A percentile compares a stretch with the other conserved stretches of the same genome.
Evolutionary conservation across 1,284 basidiomycete genomes (phyloP).

Genomic region (Ceratobasidium sp.): DNA sequence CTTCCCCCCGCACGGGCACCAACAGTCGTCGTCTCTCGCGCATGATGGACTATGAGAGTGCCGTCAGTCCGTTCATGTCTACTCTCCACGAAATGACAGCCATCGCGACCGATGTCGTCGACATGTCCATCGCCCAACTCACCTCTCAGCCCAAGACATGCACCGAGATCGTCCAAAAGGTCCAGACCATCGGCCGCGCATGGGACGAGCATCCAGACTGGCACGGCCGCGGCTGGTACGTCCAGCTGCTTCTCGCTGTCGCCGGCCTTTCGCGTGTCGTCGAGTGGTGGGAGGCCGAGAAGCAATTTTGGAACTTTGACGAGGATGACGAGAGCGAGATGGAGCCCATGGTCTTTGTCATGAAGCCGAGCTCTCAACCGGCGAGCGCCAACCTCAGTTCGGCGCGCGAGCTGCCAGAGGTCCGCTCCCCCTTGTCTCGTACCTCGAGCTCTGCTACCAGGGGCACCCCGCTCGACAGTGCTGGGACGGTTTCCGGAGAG

Average conservation of each 20-base stretch:
- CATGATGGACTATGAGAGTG: slow-evolving; percentile 54
- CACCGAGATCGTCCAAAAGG: slow-evolving; percentile 83
- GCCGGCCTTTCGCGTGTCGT: slow-evolving; percentile 94
- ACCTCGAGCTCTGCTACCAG: slow-evolving; percentile 12
- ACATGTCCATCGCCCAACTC: slow-evolving; percentile 85
- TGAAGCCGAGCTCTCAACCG: slow-evolving; percentile 69
- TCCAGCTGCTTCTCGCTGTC: slow-evolving; percentile 93
- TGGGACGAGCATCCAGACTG: slow-evolving; percentile 99
- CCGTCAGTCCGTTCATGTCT: slow-evolving; percentile 80
- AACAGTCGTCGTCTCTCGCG: slow-evolving; percentile 63
- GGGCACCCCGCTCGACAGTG: slow-evolving; percentile 20
- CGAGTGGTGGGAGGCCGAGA: slow-evolving; percentile 99
- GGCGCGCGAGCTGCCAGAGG: slow-evolving; percentile 29
- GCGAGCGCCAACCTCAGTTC: slow-evolving; percentile 34
- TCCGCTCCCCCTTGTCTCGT: slow-evolving; percentile 24
- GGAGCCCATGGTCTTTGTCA: slow-evolving; percentile 86
- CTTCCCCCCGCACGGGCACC: slow-evolving; percentile 43
- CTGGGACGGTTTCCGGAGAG: slow-evolving; percentile 13
- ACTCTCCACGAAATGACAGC: slow-evolving; percentile 91
- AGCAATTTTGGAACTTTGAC: slow-evolving; percentile 99
- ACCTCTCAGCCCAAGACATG: slow-evolving; percentile 84
- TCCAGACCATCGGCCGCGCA: slow-evolving; percentile 87
- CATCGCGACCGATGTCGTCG: slow-evolving; percentile 92
- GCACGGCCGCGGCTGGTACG: slow-evolving; percentile 98
- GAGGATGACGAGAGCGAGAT: slow-evolving; percentile 72